These are phyloP conservation scores for Macadamia integrifolia DNA, from an alignment of 164 flowering plant genomes.

Conservation along the genomic window DNA sequence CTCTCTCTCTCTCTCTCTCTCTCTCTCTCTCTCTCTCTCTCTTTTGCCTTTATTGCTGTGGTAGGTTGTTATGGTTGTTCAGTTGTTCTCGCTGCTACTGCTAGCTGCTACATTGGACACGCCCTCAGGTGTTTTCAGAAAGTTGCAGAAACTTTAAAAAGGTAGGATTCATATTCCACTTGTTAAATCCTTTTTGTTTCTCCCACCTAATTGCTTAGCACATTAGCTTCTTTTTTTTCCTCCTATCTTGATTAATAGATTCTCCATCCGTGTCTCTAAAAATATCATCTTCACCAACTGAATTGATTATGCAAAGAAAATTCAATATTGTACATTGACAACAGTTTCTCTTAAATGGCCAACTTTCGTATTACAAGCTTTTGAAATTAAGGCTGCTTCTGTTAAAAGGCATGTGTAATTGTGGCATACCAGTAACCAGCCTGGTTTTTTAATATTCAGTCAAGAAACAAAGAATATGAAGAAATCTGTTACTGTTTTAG, in stretches of 20 bases:
- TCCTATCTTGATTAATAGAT: too few species aligned
- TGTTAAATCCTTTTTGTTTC: not conserved
- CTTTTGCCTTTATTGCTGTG: constrained; percentile 17
- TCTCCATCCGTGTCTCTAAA: too few species aligned
- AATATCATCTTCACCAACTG: not conserved
- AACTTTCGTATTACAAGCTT: not conserved
- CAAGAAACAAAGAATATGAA: too few species aligned
- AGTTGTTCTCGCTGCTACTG: constrained; percentile 27
- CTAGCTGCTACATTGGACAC: constrained; percentile 44
- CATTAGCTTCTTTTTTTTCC: not conserved
- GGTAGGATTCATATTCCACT: constrained; percentile 23
- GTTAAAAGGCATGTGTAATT: too few species aligned
- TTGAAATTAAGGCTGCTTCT: too few species aligned
- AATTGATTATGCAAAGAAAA: constrained; percentile 2
- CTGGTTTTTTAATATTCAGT: too few species aligned
- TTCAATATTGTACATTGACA: constrained; percentile 3
- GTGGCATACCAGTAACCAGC: too few species aligned
- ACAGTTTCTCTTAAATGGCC: constrained; percentile 5
- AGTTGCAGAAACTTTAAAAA: constrained; percentile 25
- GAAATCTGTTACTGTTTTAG: too few species aligned
- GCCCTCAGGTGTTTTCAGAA: constrained; percentile 31
- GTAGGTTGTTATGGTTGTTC: constrained; percentile 33
- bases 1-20: constrained; percentile 12
- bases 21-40: constrained; percentile 8
- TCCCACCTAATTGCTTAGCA: too few species aligned